These are phyloP conservation scores for Phytophthora multivora DNA, from an alignment of 352 stramenopile species.

Conservation along the genomic window DNA sequence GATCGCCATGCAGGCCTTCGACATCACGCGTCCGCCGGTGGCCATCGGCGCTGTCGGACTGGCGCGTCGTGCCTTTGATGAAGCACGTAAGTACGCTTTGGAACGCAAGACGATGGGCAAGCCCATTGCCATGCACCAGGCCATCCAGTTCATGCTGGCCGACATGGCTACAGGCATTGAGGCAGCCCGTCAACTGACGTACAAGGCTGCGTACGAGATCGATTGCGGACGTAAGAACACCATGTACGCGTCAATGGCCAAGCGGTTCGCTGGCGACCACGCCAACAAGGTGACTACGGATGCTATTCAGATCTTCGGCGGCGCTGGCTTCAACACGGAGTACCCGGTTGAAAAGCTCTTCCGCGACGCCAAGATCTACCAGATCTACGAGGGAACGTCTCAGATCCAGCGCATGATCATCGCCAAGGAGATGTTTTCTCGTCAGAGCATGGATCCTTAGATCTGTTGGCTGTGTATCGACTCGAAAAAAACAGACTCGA, in stretches of 20 bases:
- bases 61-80: conserved; percentile 87
- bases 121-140: conserved; percentile 86
- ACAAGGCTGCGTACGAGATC: conserved; percentile 91
- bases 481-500: too few relatives aligned
- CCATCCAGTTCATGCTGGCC: conserved; percentile 90
- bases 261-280: conserved; percentile 88
- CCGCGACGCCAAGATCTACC: conserved; percentile 92
- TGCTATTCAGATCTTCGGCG: conserved; percentile 91
- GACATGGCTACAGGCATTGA: conserved; percentile 93
- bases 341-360: conserved; percentile 94
- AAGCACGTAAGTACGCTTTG: conserved; percentile 85
- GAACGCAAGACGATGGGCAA: conserved; percentile 90
- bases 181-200: conserved; percentile 79
- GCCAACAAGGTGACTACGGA: conserved; percentile 88
- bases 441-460: conserved; percentile 60
- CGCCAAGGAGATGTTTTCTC: conserved; percentile 86
- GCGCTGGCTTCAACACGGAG: conserved; percentile 91
- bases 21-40: conserved; percentile 89
- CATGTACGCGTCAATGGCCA: conserved; percentile 91
- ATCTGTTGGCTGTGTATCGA: background rate
- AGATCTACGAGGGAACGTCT: conserved; percentile 93
- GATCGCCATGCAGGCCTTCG: conserved; percentile 93
- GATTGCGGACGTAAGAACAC: conserved; percentile 91
- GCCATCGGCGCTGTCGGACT: conserved; percentile 87
- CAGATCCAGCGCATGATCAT: conserved; percentile 93